phyloP scores from a whole-genome alignment of 2,329 filamentous ascomycete species.

The Endocalyx cinctus region DNA sequence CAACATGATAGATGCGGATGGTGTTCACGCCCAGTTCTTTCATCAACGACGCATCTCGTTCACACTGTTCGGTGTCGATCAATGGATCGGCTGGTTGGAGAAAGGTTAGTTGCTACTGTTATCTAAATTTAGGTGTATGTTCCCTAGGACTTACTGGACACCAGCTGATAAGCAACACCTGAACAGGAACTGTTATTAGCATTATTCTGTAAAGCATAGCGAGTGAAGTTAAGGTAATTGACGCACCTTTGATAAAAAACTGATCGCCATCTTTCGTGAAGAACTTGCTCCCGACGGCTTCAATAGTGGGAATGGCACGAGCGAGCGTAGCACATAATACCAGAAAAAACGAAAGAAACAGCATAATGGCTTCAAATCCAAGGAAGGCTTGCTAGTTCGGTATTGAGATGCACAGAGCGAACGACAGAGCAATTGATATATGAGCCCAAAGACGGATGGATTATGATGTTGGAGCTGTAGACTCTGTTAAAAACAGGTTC shows the following conservation, averaged over 20 bases:
- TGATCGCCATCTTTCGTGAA: constrained; percentile 77
- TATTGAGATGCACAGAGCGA: too few species aligned
- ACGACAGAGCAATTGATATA: too few species aligned
- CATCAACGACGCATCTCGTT: constrained; percentile 72
- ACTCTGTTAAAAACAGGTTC: too few species aligned
- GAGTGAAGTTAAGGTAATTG: constrained; percentile 27
- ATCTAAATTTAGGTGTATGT: neutral
- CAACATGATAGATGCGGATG: constrained; percentile 86
- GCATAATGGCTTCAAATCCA: constrained; percentile 37
- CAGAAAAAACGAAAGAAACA: constrained; percentile 28
- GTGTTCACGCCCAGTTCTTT: constrained; percentile 74
- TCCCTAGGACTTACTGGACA: constrained; percentile 28
- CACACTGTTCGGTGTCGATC: constrained; percentile 69
- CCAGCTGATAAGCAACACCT: constrained; percentile 71
- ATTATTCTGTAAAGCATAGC: neutral
- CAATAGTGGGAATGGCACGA: constrained; percentile 43
- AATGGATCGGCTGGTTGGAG: constrained; percentile 61
- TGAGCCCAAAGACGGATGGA: too few species aligned
- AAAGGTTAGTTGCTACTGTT: constrained; percentile 3
- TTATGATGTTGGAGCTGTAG: too few species aligned
- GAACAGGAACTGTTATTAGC: constrained; percentile 3
- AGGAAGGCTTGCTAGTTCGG: too few species aligned
- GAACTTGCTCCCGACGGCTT: constrained; percentile 72
- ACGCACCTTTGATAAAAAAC: constrained; percentile 75
- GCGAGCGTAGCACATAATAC: constrained; percentile 30